These are phyloP conservation scores for Echites panduratus DNA, from an alignment of 257 asterid genomes.

Conservation along the genomic window DNA sequence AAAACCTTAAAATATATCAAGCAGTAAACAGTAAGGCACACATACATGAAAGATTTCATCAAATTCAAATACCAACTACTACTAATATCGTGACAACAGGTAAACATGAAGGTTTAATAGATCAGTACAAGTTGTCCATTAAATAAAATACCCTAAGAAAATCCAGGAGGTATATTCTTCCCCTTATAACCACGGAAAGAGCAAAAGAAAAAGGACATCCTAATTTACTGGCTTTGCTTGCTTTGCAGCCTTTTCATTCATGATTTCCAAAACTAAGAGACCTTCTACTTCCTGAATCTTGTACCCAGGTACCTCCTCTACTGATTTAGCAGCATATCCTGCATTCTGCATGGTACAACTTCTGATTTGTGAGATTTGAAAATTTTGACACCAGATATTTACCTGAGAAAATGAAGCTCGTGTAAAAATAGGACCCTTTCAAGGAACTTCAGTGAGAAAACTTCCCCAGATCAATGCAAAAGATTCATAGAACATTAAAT, in stretches of 20 bases:
- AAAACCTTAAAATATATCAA: too few relatives aligned
- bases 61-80: neutral
- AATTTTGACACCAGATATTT: neutral
- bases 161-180: too few relatives aligned
- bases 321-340: neutral
- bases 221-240: neutral
- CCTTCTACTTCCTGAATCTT: neutral
- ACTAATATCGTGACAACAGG: neutral
- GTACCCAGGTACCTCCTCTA: neutral
- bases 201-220: neutral
- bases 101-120: neutral
- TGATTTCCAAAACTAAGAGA: neutral
- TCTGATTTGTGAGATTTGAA: neutral
- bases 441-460: neutral
- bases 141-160: neutral
- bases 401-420: constrained; percentile 4
- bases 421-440: neutral
- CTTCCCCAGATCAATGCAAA: neutral
- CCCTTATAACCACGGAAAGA: too few relatives aligned
- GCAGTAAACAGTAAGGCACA: neutral
- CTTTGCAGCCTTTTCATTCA: neutral
- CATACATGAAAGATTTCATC: neutral
- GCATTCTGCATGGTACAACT: neutral
- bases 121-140: neutral
- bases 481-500: neutral